Conservation (phyloP, 2,329 filamentous ascomycete species). For the Chaetomium globosum region DNA sequence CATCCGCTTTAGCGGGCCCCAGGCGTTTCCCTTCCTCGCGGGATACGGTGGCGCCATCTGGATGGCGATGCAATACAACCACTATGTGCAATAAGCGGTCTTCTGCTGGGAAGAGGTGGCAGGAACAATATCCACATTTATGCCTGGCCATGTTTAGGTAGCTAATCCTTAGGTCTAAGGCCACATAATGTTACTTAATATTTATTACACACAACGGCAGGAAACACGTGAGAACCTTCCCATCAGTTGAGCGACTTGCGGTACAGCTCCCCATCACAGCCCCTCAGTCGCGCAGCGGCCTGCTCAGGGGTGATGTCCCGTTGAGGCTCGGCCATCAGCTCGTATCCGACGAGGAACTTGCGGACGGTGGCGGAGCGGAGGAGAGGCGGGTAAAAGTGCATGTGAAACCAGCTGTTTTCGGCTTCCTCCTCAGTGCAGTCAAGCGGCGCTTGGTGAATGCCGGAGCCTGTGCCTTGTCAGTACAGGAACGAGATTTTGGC, state of each 20-base stretch:
- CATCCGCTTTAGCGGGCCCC: slow-evolving; percentile 63
- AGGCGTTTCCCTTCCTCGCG: slow-evolving; percentile 59
- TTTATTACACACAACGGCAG: background rate
- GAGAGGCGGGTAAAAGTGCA: slow-evolving; percentile 96
- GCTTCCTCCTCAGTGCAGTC: slow-evolving; percentile 80
- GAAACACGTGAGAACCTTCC: background rate
- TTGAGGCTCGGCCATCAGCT: slow-evolving; percentile 96
- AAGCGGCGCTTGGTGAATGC: slow-evolving; percentile 91
- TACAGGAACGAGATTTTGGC: background rate
- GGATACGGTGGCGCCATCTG: slow-evolving; percentile 53
- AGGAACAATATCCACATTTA: background rate
- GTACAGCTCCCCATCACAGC: slow-evolving; percentile 81
- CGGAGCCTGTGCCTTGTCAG: slow-evolving; percentile 65
- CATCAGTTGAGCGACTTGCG: slow-evolving; percentile 59
- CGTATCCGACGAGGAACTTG: slow-evolving; percentile 96
- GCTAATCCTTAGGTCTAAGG: slow-evolving; percentile 1
- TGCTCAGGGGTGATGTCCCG: slow-evolving; percentile 97
- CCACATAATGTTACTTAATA: slow-evolving; percentile 27
- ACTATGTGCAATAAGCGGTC: slow-evolving; percentile 60
- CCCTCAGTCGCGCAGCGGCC: slow-evolving; percentile 75
- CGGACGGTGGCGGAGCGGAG: slow-evolving; percentile 89
- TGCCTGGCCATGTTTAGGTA: background rate
- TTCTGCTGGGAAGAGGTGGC: background rate
- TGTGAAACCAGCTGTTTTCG: slow-evolving; percentile 86
- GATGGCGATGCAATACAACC: slow-evolving; percentile 68